Conservation (phyloP, 768 basidiomycete species). For the Trichaptum fuscoviolaceum region DNA sequence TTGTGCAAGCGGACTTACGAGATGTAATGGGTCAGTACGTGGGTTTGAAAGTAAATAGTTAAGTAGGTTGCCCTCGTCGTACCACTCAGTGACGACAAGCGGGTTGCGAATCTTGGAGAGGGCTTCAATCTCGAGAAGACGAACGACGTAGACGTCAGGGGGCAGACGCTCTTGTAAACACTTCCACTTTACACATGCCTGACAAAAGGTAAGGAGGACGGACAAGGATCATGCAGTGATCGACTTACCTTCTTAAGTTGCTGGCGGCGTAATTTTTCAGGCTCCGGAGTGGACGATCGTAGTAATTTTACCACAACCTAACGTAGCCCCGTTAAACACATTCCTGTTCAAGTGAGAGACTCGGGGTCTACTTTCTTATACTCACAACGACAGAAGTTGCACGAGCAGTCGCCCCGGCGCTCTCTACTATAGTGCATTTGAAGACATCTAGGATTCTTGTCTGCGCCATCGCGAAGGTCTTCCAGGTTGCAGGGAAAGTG, state of each 20-base stretch:
- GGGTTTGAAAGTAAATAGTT: not conserved
- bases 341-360: not conserved
- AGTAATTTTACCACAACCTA: not conserved
- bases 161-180: not conserved
- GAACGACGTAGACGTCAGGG: not conserved
- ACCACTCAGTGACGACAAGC: constrained; percentile 23
- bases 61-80: not conserved
- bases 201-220: not conserved
- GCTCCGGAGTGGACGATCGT: not conserved
- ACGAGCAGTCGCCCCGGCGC: not conserved
- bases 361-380: not conserved
- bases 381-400: not conserved
- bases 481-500: not conserved
- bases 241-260: not conserved
- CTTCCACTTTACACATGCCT: not conserved
- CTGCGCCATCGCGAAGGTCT: not conserved
- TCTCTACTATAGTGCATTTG: not conserved
- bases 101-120: constrained; percentile 32
- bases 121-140: constrained; percentile 15
- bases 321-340: not conserved
- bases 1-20: not conserved
- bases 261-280: not conserved
- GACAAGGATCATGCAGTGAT: not conserved
- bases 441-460: not conserved
- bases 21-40: not conserved